These are phyloP conservation scores for Lactifluus rugatus DNA, from an alignment of 768 basidiomycete genomes.

Conservation along the genomic window DNA sequence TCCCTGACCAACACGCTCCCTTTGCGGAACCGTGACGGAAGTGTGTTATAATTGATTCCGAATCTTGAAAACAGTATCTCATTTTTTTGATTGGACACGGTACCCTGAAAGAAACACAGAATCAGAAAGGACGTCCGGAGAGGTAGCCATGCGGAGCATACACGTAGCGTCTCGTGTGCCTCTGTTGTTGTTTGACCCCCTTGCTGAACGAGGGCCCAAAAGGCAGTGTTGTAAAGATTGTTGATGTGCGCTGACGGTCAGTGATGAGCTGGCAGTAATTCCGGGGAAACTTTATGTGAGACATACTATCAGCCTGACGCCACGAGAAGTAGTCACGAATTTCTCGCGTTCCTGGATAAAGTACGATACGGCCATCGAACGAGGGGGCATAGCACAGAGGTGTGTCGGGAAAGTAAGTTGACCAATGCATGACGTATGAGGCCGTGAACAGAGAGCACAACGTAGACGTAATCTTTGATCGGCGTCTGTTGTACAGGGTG, in stretches of 20 bases:
- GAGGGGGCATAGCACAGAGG: conserved; percentile 76
- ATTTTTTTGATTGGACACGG: conserved; percentile 80
- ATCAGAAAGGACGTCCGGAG: neutral
- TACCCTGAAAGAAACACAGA: conserved; percentile 47
- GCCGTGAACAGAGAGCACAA: conserved; percentile 86
- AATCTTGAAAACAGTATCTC: conserved; percentile 82
- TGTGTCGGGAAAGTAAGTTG: conserved; percentile 61
- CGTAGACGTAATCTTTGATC: conserved; percentile 77
- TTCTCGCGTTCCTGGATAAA: conserved; percentile 65
- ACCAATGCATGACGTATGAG: conserved; percentile 82
- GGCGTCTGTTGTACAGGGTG: conserved; percentile 73
- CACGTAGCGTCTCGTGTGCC: conserved; percentile 73
- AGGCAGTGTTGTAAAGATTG: conserved; percentile 91
- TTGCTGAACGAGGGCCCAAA: conserved; percentile 88
- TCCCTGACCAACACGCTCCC: conserved; percentile 77
- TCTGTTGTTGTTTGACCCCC: conserved; percentile 69
- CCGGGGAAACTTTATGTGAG: neutral
- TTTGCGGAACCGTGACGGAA: conserved; percentile 66
- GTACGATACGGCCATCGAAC: conserved; percentile 82
- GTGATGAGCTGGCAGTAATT: neutral
- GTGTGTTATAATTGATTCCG: conserved; percentile 76
- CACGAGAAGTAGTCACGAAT: conserved; percentile 91
- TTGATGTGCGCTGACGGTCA: conserved; percentile 79
- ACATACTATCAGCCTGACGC: conserved; percentile 92
- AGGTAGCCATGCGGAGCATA: conserved; percentile 26